Evolutionary conservation across 805 yeast species (phyloP), one percentile per base, ranked within the genome.

Genomic region (Kuraishia borneana): DNA sequence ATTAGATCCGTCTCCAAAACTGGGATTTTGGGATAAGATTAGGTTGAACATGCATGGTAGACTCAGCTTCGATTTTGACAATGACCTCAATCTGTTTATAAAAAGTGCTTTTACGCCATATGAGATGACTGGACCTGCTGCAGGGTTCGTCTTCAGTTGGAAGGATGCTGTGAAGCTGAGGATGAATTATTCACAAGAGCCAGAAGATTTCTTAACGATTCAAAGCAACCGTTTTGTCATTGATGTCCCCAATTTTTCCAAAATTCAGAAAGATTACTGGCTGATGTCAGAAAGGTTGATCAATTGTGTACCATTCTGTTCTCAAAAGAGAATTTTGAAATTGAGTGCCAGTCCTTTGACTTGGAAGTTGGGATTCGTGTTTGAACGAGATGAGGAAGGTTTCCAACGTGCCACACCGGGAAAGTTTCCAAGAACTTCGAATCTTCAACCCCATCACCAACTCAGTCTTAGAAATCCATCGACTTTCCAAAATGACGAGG

Each of bases 1-100:
- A 0, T 57, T 82, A n/a, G 97, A 88, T 52, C 87, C 88, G 0
- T 84, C 95, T 2, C 69, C 73, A 3, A 81, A 80, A 44, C 58
- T 85, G 12, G 97, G 97, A 1, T 78, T 87, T 44, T 88, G 97
- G 97, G 97, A 88, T 54, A 89, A 87, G 51, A 54, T 85, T 18
- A 60, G 95, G 34, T 65, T 76, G 20, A 63, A 79, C 13, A 58
- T 85, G 44, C 96, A 88, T 58, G 94, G 95, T 0, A 68, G 73
- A 14, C 63, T 85, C 37, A 49, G 57, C n/a, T 70, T 82, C 65
- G 56, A 56, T 3, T 53, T 69, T 16, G 58, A 68, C 2, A 68
- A 74, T 10, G 61, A 64, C 13, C 61, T 82, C 29, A 70, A 74
- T 38, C 66, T 80, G 5, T 65, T 73, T 2, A 60, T 80, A 45